These are phyloP conservation scores for Hypericum androsaemum DNA, from an alignment of 345 rosid genomes.

Conservation along the genomic window DNA sequence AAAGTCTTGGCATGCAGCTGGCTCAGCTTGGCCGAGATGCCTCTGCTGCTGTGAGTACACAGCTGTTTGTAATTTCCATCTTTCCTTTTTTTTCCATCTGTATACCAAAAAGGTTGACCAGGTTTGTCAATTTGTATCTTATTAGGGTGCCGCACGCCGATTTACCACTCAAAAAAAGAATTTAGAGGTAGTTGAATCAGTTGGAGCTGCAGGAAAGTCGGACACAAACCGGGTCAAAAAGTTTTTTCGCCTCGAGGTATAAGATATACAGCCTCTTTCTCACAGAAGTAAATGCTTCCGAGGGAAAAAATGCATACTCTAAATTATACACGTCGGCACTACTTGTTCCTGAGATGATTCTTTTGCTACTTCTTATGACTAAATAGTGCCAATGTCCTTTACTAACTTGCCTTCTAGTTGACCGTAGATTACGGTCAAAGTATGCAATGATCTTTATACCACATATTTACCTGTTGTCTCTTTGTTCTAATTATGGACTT, in stretches of 20 bases:
- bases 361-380: no score
- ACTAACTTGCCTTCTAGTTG: no score
- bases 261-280: background rate
- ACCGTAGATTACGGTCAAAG: no score
- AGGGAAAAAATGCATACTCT: no score
- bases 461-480: no score
- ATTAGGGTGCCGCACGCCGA: constrained; percentile 52
- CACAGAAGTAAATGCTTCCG: no score
- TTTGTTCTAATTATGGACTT: no score
- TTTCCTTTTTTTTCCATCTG: background rate
- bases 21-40: constrained; percentile 99
- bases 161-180: constrained; percentile 35
- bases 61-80: background rate
- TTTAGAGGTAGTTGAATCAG: constrained; percentile 48
- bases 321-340: no score
- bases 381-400: no score
- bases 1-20: constrained; percentile 85
- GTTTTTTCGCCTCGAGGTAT: constrained; percentile 65
- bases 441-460: no score
- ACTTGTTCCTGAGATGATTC: no score
- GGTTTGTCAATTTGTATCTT: background rate
- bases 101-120: no score
- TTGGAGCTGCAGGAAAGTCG: constrained; percentile 59
- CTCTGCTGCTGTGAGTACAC: constrained; percentile 85
- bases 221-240: constrained; percentile 46